phyloP scores from a whole-genome alignment of 1,284 basidiomycete species.

The Sanghuangporus weigelae region DNA sequence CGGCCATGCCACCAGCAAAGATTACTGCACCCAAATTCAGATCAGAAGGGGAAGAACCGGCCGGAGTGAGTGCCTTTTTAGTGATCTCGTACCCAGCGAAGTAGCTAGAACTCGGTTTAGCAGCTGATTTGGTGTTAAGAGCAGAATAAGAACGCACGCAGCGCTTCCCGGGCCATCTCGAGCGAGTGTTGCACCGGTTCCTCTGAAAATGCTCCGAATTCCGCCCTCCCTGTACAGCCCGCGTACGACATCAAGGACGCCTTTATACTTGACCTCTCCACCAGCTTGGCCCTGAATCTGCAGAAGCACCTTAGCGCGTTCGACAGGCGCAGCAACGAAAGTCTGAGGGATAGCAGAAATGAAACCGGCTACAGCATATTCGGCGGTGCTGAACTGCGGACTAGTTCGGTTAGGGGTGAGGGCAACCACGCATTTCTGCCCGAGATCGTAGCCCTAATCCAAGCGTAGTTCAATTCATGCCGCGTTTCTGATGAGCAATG shows the following conservation, averaged over 20 bases:
- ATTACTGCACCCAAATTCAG: constrained; percentile 88
- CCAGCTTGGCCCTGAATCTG: constrained; percentile 91
- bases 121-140: background rate
- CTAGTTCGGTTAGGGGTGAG: constrained; percentile 65
- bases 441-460: constrained; percentile 84
- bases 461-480: background rate
- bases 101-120: constrained; percentile 56
- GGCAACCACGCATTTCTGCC: constrained; percentile 83
- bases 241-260: constrained; percentile 87
- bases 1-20: constrained; percentile 90
- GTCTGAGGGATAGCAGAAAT: constrained; percentile 93
- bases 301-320: constrained; percentile 94
- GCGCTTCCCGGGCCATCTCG: constrained; percentile 97
- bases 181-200: constrained; percentile 87
- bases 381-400: constrained; percentile 64
- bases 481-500: background rate
- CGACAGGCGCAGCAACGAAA: constrained; percentile 90
- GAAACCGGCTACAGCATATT: constrained; percentile 92
- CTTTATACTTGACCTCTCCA: constrained; percentile 74
- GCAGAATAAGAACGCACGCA: constrained; percentile 55
- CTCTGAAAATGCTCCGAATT: constrained; percentile 87
- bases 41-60: constrained; percentile 69
- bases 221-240: constrained; percentile 96
- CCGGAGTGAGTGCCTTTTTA: constrained; percentile 82
- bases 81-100: constrained; percentile 96